These are phyloP conservation scores for Plasmodium inui DNA, from an alignment of 169 alveolate genomes.

Conservation along the genomic window DNA sequence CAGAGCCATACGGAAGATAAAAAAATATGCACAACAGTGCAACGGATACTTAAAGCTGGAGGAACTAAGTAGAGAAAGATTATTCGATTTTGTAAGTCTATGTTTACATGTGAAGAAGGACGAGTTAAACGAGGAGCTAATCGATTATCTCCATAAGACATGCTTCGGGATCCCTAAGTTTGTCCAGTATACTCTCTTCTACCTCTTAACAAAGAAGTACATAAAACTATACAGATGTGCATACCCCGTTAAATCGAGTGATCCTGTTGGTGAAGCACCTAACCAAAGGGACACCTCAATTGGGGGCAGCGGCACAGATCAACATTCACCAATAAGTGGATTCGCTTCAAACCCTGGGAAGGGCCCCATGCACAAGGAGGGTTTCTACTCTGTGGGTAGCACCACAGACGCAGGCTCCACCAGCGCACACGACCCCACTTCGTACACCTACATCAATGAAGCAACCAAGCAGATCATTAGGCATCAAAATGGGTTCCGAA, in stretches of 20 bases:
- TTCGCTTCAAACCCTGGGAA: too few relatives aligned
- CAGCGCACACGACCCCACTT: not conserved
- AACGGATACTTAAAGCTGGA: slow-evolving; percentile 78
- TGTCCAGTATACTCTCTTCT: slow-evolving; percentile 76
- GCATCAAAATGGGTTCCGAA: slow-evolving; percentile 11
- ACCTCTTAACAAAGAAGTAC: slow-evolving; percentile 69
- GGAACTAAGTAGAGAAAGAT: slow-evolving; percentile 39
- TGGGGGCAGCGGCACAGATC: not conserved
- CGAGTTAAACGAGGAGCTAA: slow-evolving; percentile 65
- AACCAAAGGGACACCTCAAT: not conserved
- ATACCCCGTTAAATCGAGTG: not conserved
- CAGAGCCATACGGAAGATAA: slow-evolving; percentile 56
- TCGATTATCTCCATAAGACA: slow-evolving; percentile 76
- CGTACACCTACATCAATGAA: slow-evolving; percentile 30
- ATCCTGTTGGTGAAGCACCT: not conserved
- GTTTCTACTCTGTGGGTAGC: not conserved
- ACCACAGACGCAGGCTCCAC: not conserved
- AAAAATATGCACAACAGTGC: slow-evolving; percentile 78
- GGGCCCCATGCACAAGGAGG: too few relatives aligned
- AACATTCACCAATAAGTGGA: not conserved
- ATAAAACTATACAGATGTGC: slow-evolving; percentile 5
- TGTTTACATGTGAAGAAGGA: slow-evolving; percentile 55
- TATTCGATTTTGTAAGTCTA: slow-evolving; percentile 75
- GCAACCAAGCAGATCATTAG: slow-evolving; percentile 10
- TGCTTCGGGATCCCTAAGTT: slow-evolving; percentile 81